Base-by-base conservation (phyloP, 1,284 basidiomycete genomes). In the Apiotrichum domesticum region DNA sequence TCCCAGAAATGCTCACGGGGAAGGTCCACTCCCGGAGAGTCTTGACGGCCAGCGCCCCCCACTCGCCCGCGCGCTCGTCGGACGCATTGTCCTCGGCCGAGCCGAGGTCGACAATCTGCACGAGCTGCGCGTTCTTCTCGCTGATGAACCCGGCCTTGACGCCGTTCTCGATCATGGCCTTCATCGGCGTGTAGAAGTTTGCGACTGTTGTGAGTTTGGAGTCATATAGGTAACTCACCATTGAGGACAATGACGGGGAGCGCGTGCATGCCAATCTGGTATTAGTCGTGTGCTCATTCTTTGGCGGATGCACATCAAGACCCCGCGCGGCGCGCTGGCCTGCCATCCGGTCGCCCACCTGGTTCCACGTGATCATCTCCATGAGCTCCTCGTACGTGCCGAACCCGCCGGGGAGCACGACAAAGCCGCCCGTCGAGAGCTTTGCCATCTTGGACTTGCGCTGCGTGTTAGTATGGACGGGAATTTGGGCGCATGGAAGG, bases 301-400 rank as follows among this genome's bases (percentile, higher is more conserved):
- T 4, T 3, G 4, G n/a, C 8, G 29, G 29, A 42, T 32, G 14
- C n/a, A 46, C 42, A 42, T 44, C 46, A 11, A 51, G 41, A 7
- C 50, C 50, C 14, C 50, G 50, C 34, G 50, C 50, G 14, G 50
- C 33, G 40, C 50, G 50, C 33, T 51, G 50, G 10, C 50, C 50
- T 9, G 41, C 50, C 14, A 33, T 51, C 33, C 50, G 40, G 41
- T 51, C 44, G 32, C 45, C 40, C 46, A 65, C 66, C 56, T 77
- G 75, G 60, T 76, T 76, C 93, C 93, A 97, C 3, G 92, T 94
- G 42, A 87, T 82, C 63, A 90, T 92, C 76, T 96, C 93, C 50
- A 96, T 76, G 32, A 92, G 87, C 80, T 96, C 93, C 73, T 96
- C 93, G 64, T 90, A 90, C 0, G 91, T 95, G 14, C 92, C 92